Percentiles rank a stretch among this genome's conserved stretches.
These are phyloP conservation scores for Davidsoniella eucalypti DNA, from an alignment of 2,329 filamentous ascomycete species.

Conservation along the genomic window DNA sequence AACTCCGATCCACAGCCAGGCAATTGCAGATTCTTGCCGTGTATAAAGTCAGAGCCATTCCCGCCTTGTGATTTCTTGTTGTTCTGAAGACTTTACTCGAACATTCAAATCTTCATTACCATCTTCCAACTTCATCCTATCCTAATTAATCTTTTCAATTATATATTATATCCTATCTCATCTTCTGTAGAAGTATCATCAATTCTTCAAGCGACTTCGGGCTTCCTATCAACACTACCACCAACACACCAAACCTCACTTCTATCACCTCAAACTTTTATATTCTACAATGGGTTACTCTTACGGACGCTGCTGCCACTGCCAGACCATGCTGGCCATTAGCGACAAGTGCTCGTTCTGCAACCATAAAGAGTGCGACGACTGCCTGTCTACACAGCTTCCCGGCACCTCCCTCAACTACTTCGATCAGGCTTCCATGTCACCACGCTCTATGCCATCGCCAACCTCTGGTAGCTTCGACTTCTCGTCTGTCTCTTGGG, in stretches of 20 bases:
- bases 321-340: constrained; percentile 39
- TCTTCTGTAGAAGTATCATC: too few relatives aligned
- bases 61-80: too few relatives aligned
- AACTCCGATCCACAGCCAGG: too few relatives aligned
- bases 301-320: constrained; percentile 38
- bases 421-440: constrained; percentile 8
- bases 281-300: constrained; percentile 15
- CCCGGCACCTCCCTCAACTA: constrained; percentile 7
- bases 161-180: too few relatives aligned
- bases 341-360: constrained; percentile 36
- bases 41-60: too few relatives aligned
- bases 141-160: too few relatives aligned
- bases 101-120: too few relatives aligned
- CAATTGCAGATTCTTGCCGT: too few relatives aligned
- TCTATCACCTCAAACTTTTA: not conserved
- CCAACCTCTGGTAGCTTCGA: not conserved
- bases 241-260: not conserved
- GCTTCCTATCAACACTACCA: not conserved
- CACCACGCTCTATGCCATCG: constrained; percentile 3
- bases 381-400: constrained; percentile 21
- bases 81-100: too few relatives aligned
- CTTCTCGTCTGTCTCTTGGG: not conserved
- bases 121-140: too few relatives aligned
- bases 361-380: constrained; percentile 32
- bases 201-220: not conserved